Base-by-base conservation (phyloP, 1,139 yeast species). In the Arxiozyma telluris region DNA sequence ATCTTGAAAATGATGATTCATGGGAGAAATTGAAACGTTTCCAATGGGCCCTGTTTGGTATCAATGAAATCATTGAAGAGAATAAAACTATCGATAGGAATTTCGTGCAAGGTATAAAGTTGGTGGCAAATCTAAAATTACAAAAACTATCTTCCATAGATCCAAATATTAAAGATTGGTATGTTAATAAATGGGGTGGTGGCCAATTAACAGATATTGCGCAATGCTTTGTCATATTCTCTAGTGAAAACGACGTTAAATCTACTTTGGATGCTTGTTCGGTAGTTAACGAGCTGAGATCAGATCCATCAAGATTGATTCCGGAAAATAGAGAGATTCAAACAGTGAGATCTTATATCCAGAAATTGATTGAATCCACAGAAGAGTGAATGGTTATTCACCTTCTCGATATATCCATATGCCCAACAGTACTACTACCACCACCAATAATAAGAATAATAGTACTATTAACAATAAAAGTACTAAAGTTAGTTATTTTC, bases 1-100 rank as follows among this genome's bases (percentile, higher is more conserved):
- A 34, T 34, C 17, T 34, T 15, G 39, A 11, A 6, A 34, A 34
- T 15, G 75, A 73, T 21, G 83, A 78, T 54, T 78, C 79, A 70
- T 83, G 82, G 65, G 89, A 82, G 55, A 82, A 83, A 65, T 75
- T 90, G 55, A 82, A 82, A 57, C 81, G 97, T 66, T 78, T 89
- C 64, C 95, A 87, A 68, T 81, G 78, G 63, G 91, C 96, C 0
- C 71, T 89, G 42, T 90, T 83, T 66, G 96, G 96, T 23, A 85
- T 89, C 54, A 83, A 82, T 60, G 78, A 80, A 41, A 70, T 71
- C 57, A 72, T 78, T 55, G 76, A 71, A 54, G 76, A 71, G 48
- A 77, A 75, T 56, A 56, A 62, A 20, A 80, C 83, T n/a, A 46
- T 46, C 27, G 86, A 83, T 61, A 77, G 83, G 54, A 75, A 76